phyloP scores from a whole-genome alignment of 2,329 filamentous ascomycete genomes.

The Rutstroemia sydowiana region DNA sequence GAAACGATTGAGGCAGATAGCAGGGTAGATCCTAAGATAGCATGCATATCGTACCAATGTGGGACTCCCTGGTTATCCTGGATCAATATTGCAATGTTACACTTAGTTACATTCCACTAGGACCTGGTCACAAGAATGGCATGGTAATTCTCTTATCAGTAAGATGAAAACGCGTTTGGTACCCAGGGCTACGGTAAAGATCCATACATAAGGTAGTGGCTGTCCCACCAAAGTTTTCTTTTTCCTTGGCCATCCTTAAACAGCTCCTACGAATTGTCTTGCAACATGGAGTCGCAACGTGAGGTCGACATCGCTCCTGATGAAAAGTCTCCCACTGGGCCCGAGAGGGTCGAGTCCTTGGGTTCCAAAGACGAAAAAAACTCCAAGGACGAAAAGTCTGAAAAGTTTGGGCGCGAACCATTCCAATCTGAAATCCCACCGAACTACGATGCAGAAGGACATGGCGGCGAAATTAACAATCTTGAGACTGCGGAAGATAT shows the following conservation, averaged over 20 bases:
- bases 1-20: no score
- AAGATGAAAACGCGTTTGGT: background rate
- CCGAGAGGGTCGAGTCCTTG: background rate
- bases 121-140: no score
- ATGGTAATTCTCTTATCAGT: background rate
- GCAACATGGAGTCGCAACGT: constrained; percentile 1
- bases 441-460: constrained; percentile 1
- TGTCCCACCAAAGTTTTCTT: background rate
- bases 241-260: background rate
- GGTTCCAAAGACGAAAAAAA: constrained; percentile 1
- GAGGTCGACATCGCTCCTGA: background rate
- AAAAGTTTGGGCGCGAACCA: background rate
- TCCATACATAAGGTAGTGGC: constrained; percentile 1
- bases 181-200: no score
- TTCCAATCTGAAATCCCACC: constrained; percentile 1
- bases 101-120: background rate
- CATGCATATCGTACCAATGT: background rate
- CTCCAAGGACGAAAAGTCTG: background rate
- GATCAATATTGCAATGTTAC: background rate
- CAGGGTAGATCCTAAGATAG: no score
- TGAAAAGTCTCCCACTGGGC: constrained; percentile 1
- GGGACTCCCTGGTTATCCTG: background rate
- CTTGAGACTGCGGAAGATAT: constrained; percentile 11
- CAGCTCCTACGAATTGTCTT: background rate
- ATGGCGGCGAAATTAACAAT: constrained; percentile 1